Percentiles rank a stretch among this genome's conserved stretches.
phyloP scores from a whole-genome alignment of 306 rosid genomes.

The Rosa multiflora region DNA sequence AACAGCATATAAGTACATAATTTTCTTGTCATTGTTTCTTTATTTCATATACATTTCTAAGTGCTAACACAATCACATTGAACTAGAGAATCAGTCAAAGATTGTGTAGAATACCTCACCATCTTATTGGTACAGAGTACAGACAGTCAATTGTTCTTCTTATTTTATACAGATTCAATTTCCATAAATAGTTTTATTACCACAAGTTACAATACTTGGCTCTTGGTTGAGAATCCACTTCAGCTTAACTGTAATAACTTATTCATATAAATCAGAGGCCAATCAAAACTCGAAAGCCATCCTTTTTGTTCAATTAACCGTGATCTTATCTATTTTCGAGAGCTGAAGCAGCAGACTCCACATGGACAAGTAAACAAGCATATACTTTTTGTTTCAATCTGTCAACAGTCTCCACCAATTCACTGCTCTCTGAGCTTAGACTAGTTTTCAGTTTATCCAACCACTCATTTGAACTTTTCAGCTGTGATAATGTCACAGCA shows the following conservation, averaged over 20 bases:
- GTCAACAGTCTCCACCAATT: slow-evolving; percentile 48
- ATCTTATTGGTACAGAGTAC: slow-evolving; percentile 1
- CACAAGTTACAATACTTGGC: slow-evolving; percentile 12
- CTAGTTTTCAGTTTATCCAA: slow-evolving; percentile 60
- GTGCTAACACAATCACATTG: background rate
- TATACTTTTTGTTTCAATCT: slow-evolving; percentile 72
- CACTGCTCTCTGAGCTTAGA: slow-evolving; percentile 40
- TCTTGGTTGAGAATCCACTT: slow-evolving; percentile 16
- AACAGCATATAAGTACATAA: background rate
- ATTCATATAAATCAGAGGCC: slow-evolving; percentile 18
- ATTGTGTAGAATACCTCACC: background rate
- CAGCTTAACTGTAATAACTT: slow-evolving; percentile 36
- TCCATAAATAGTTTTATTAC: slow-evolving; percentile 22
- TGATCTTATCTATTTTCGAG: slow-evolving; percentile 55
- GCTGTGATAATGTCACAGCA: slow-evolving; percentile 71
- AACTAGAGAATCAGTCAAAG: background rate
- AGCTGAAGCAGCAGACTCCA: slow-evolving; percentile 85
- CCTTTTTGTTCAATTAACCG: slow-evolving; percentile 32
- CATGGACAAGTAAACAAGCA: slow-evolving; percentile 69
- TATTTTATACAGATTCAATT: slow-evolving; percentile 16
- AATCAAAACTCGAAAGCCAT: background rate
- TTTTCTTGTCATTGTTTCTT: background rate
- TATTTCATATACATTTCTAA: background rate
- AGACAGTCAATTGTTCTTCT: background rate
- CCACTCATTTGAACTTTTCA: slow-evolving; percentile 90